These are phyloP conservation scores for Nectriaceae sp. DNA, from an alignment of 2,329 filamentous ascomycete genomes.

Conservation along the genomic window DNA sequence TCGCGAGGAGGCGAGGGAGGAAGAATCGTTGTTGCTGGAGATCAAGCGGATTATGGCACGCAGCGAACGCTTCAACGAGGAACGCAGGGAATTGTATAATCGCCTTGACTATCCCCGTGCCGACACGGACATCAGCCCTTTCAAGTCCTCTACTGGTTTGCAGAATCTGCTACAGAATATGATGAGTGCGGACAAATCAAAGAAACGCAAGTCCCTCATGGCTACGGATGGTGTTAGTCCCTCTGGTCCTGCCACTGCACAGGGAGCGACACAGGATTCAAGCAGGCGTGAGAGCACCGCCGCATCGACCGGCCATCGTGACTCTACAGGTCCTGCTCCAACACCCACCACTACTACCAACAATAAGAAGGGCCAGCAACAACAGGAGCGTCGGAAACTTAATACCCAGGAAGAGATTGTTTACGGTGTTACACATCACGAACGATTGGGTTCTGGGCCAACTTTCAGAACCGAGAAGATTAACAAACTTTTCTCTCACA, in stretches of 20 bases:
- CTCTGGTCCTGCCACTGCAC: conserved; percentile 30
- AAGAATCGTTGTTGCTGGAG: conserved; percentile 85
- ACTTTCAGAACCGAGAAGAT: conserved; percentile 86
- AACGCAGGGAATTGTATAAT: conserved; percentile 83
- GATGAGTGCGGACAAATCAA: conserved; percentile 80
- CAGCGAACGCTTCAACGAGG: conserved; percentile 82
- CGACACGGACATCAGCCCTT: conserved; percentile 71
- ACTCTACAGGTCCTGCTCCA: conserved; percentile 34
- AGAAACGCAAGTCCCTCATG: conserved; percentile 78
- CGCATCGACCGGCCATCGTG: conserved; percentile 43
- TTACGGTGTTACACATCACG: conserved; percentile 84
- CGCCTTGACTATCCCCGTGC: conserved; percentile 79
- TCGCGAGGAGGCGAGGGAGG: conserved; percentile 87
- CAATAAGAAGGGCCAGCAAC: conserved; percentile 49
- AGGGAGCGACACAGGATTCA: conserved; percentile 38
- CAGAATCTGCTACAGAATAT: conserved; percentile 81
- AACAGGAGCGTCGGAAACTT: conserved; percentile 67
- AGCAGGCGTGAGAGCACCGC: conserved; percentile 57
- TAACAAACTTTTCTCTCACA: conserved; percentile 75
- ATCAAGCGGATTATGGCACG: conserved; percentile 88
- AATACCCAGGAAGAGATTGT: conserved; percentile 72
- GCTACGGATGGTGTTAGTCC: conserved; percentile 58
- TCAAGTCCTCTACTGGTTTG: conserved; percentile 80
- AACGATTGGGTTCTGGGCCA: conserved; percentile 82
- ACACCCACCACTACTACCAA: conserved; percentile 41